Conservation (phyloP, 2,329 filamentous ascomycete genomes). For the Periconia macrospinosa region DNA sequence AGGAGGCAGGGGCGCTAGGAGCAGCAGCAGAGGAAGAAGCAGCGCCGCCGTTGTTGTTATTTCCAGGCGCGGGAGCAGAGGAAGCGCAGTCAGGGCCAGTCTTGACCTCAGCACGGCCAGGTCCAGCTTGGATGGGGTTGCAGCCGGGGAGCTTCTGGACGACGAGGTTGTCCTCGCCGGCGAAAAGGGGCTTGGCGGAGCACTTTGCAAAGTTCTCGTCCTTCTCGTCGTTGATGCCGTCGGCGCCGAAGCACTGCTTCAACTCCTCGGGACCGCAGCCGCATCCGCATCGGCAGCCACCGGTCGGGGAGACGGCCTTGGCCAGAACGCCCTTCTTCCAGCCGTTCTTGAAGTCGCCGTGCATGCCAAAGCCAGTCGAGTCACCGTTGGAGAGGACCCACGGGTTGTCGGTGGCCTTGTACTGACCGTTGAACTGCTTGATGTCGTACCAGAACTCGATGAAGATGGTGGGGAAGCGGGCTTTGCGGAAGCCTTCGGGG, state of each 20-base stretch:
- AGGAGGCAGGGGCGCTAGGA: constrained; percentile 6
- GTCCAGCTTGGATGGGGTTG: constrained; percentile 43
- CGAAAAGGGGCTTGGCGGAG: constrained; percentile 19
- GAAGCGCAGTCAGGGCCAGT: constrained; percentile 31
- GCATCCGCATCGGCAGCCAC: constrained; percentile 31
- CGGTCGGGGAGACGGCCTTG: constrained; percentile 27
- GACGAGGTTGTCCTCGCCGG: constrained; percentile 15
- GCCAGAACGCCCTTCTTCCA: constrained; percentile 41
- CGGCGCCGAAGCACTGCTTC: constrained; percentile 40
- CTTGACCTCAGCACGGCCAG: constrained; percentile 29
- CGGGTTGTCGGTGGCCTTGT: constrained; percentile 29
- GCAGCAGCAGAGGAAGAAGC: constrained; percentile 2
- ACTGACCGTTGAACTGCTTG: constrained; percentile 35
- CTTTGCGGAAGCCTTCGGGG: constrained; percentile 31
- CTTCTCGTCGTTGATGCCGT: constrained; percentile 36
- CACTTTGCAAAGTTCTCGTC: constrained; percentile 33
- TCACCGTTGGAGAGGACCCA: constrained; percentile 43
- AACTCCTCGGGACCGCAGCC: constrained; percentile 42
- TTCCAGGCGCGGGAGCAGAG: constrained; percentile 13
- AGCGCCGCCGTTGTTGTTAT: neutral
- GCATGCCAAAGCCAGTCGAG: constrained; percentile 41
- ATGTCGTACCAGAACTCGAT: constrained; percentile 46
- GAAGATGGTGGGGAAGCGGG: constrained; percentile 42
- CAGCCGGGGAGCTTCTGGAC: constrained; percentile 41
- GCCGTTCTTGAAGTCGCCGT: constrained; percentile 43